Conservation (phyloP, 805 yeast genomes). For the Sugiyamaella chiloensis region DNA sequence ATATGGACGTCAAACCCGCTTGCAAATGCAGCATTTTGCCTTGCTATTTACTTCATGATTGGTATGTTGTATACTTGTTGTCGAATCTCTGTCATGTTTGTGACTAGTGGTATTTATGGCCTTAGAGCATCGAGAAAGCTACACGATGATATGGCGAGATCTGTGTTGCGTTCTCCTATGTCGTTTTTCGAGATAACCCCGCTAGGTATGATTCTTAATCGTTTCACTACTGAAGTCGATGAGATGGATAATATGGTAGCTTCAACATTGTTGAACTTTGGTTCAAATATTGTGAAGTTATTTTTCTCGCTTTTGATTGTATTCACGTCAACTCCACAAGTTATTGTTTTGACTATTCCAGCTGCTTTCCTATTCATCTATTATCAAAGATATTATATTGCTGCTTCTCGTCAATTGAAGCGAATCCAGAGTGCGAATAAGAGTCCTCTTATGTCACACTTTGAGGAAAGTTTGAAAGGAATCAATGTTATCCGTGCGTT, state of each 20-base stretch:
- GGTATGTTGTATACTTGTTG: constrained; percentile 44
- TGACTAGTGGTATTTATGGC: constrained; percentile 48
- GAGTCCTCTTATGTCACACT: constrained; percentile 73
- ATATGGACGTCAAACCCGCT: constrained; percentile 87
- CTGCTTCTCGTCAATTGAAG: constrained; percentile 70
- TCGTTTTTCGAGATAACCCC: constrained; percentile 91
- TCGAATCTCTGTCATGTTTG: constrained; percentile 52
- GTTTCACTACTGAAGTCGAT: constrained; percentile 85
- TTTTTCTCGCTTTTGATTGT: constrained; percentile 71
- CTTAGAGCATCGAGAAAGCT: constrained; percentile 32
- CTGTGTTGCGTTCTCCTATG: constrained; percentile 86
- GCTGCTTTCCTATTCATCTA: constrained; percentile 57
- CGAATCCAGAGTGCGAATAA: constrained; percentile 63
- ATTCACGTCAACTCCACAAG: constrained; percentile 81
- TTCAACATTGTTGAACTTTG: constrained; percentile 34
- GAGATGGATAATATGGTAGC: constrained; percentile 72
- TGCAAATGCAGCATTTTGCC: constrained; percentile 59
- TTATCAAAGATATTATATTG: constrained; percentile 64
- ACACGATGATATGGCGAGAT: constrained; percentile 69
- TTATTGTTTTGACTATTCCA: constrained; percentile 67
- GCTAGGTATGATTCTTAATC: constrained; percentile 80
- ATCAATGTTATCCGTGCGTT: constrained; percentile 73
- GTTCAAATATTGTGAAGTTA: constrained; percentile 34
- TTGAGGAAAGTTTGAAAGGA: constrained; percentile 77
- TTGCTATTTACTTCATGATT: constrained; percentile 66